Percentiles rank a stretch among this genome's conserved stretches.
Evolutionary conservation across 495 filamentous ascomycete species (phyloP).

Genomic region (Trichoderma virens): DNA sequence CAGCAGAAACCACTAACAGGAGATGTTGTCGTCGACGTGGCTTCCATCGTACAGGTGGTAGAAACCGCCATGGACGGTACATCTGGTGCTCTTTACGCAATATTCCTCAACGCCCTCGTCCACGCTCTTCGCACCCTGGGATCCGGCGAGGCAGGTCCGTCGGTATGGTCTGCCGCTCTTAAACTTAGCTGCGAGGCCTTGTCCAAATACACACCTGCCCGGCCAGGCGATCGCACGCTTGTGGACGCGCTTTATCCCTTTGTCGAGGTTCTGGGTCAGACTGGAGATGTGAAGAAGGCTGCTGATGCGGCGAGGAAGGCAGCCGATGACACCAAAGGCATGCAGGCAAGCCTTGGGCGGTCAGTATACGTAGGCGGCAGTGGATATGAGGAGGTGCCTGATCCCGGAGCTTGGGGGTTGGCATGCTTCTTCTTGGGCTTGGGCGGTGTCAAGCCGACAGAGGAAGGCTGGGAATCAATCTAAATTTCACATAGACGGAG

Average conservation of each 20-base stretch:
- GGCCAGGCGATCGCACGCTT: slow-evolving; percentile 81
- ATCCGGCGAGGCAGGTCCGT: slow-evolving; percentile 35
- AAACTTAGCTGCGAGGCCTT: slow-evolving; percentile 61
- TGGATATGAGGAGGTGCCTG: slow-evolving; percentile 71
- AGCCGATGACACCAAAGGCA: slow-evolving; percentile 77
- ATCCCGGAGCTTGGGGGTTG: slow-evolving; percentile 85
- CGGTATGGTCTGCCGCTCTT: slow-evolving; percentile 71
- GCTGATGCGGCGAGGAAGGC: slow-evolving; percentile 67
- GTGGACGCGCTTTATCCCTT: slow-evolving; percentile 89
- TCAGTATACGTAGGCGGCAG: slow-evolving; percentile 89
- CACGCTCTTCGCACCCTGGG: slow-evolving; percentile 58
- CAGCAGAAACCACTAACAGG: slow-evolving; percentile 46
- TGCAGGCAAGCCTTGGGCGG: slow-evolving; percentile 82
- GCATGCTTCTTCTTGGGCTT: slow-evolving; percentile 73
- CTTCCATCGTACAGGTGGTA: slow-evolving; percentile 72
- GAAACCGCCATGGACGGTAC: slow-evolving; percentile 93
- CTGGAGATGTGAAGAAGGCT: slow-evolving; percentile 57
- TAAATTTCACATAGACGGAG: slow-evolving; percentile 1
- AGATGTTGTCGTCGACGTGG: slow-evolving; percentile 65
- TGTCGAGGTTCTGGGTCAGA: slow-evolving; percentile 57
- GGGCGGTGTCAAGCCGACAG: slow-evolving; percentile 36
- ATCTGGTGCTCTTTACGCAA: slow-evolving; percentile 88
- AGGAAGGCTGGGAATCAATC: slow-evolving; percentile 23
- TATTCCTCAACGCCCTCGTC: slow-evolving; percentile 88
- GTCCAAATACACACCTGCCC: slow-evolving; percentile 80